Conservation (phyloP, 768 basidiomycete species). For the Xerocomus brunneocitrinus region DNA sequence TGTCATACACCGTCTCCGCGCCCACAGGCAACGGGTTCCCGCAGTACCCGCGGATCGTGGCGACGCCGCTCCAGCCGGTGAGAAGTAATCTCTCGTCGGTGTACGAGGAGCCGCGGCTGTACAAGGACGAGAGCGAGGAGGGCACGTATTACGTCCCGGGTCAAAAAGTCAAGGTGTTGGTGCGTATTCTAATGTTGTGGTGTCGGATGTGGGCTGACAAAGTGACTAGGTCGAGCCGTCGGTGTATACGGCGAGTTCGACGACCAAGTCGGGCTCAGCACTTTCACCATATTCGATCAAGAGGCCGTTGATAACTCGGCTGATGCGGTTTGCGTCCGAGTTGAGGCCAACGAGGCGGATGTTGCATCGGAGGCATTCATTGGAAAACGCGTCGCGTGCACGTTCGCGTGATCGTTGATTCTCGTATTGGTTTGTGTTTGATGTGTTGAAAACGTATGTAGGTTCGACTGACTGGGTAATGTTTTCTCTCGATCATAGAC, state of each 20-base stretch:
- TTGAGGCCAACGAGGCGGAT: conserved; percentile 39
- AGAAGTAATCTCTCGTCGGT: conserved; percentile 34
- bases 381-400: conserved; percentile 28
- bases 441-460: conserved; percentile 5
- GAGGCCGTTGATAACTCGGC: conserved; percentile 59
- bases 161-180: conserved; percentile 73
- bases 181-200: conserved; percentile 36
- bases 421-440: not conserved
- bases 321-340: conserved; percentile 49
- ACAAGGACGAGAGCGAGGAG: not conserved
- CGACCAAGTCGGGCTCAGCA: conserved; percentile 53
- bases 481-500: conserved; percentile 16
- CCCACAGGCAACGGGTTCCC: conserved; percentile 37
- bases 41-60: conserved; percentile 40
- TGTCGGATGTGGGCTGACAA: conserved; percentile 23
- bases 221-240: conserved; percentile 42
- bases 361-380: conserved; percentile 49
- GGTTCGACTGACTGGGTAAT: not conserved
- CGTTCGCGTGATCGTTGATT: conserved; percentile 23
- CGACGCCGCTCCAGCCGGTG: conserved; percentile 39
- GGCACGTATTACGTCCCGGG: conserved; percentile 69
- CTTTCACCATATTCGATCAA: conserved; percentile 37
- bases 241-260: conserved; percentile 54
- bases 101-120: conserved; percentile 35
- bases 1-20: conserved; percentile 68